These are phyloP conservation scores for Nicotiana sylvestris DNA, from an alignment of 257 asterid species.

Conservation along the genomic window DNA sequence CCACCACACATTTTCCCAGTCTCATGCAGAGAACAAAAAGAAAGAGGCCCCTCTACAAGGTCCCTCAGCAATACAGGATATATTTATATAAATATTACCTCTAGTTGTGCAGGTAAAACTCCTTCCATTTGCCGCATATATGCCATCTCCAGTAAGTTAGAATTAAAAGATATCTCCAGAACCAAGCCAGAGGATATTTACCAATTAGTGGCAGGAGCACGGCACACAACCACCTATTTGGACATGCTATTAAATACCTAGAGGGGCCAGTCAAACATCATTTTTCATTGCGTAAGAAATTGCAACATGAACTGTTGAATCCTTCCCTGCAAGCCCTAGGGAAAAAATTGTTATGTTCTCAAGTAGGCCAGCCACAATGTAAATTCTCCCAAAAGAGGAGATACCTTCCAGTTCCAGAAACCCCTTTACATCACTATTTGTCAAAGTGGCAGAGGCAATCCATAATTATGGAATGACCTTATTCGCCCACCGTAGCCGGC, in stretches of 20 bases:
- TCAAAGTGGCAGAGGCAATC: conserved; percentile 68
- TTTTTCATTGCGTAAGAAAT: background rate
- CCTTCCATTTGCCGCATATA: background rate
- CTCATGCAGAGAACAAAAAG: conserved; percentile 29
- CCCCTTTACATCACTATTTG: background rate
- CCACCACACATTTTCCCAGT: conserved; percentile 31
- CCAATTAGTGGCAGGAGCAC: background rate
- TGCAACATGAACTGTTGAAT: background rate
- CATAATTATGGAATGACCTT: conserved; percentile 80
- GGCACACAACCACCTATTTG: background rate
- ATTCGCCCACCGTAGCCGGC: conserved; percentile 93
- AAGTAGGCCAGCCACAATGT: background rate
- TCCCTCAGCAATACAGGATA: conserved; percentile 21
- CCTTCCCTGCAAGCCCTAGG: background rate
- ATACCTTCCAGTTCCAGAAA: background rate
- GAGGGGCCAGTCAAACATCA: background rate
- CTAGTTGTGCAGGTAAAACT: background rate
- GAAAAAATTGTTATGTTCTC: background rate
- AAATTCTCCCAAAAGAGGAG: conserved; percentile 6
- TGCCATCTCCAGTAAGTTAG: background rate
- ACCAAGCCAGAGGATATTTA: background rate
- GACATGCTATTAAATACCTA: background rate
- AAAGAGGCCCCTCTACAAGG: conserved; percentile 22
- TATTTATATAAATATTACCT: background rate
- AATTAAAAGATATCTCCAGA: background rate